Base-by-base conservation (phyloP, 2,329 filamentous ascomycete genomes). In the Fusarium lyarnte region DNA sequence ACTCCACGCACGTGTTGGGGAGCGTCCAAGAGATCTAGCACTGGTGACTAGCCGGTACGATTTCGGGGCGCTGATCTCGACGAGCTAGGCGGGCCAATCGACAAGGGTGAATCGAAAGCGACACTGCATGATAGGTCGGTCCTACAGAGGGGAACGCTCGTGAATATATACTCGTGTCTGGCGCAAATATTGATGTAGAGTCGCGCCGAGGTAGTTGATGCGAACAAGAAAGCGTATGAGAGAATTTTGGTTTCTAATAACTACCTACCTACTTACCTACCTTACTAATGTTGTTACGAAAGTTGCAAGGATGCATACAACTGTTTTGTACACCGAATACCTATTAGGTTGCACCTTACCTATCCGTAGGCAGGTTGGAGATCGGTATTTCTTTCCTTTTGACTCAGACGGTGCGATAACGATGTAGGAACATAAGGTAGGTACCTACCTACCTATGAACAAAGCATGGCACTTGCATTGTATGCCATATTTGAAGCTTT, bases 11-110 rank as follows among this genome's bases (percentile, higher is more conserved):
- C 39, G 31, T 57, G 54, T 49, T 23, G 23, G 33, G 51, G 33
- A 45, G 47, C 47, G 49, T 35, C 55, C 58, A 73, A 52, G 47
- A 73, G 70, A 73, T 73, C 70, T 73, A 72, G 57, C 70, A 60
- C 39, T 70, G 41, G 47, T 61, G 41, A 70, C 69, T 39, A 53
- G 49, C 49, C 43, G 16, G 65, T 41, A 47, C 57, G 66, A 67
- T 61, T 59, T 63, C 54, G 58, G 52, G 47, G 63, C 52, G 54
- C 73, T 58, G 43, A 73, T 73, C 70, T 71, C 47, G 52, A 66
- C 62, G 45, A 47, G 54, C 46, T 58, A 71, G 36, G 33, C 52
- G 33, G 58, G 43, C 55, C 58, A 58, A 54, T 63, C 16, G 52
- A 60, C 58, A 71, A 39, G 66, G 70, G 61, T 72, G 8, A 25